These are phyloP conservation scores for Fusarium citri DNA, from an alignment of 2,329 filamentous ascomycete genomes.

Conservation along the genomic window DNA sequence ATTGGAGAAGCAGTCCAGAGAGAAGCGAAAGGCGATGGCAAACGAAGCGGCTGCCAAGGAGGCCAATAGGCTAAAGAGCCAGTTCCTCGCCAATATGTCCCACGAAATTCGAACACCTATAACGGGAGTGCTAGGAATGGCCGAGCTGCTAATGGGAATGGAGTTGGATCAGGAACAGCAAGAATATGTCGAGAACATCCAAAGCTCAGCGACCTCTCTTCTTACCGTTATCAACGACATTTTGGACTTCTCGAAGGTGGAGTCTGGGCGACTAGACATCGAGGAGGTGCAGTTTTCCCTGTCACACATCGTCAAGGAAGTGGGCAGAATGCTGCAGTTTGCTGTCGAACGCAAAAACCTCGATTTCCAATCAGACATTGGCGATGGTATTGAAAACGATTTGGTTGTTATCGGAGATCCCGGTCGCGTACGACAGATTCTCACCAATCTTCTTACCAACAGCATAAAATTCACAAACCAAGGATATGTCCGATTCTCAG, in stretches of 20 bases:
- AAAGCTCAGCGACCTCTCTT: constrained; percentile 82
- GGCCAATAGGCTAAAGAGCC: constrained; percentile 82
- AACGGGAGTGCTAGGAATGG: constrained; percentile 84
- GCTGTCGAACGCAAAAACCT: constrained; percentile 84
- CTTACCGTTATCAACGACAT: constrained; percentile 93
- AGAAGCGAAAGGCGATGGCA: constrained; percentile 76
- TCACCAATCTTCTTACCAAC: constrained; percentile 82
- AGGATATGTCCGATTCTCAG: constrained; percentile 74
- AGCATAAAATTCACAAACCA: constrained; percentile 80
- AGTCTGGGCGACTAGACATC: constrained; percentile 80
- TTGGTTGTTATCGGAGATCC: constrained; percentile 89
- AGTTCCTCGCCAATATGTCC: constrained; percentile 85
- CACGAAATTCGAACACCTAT: constrained; percentile 84
- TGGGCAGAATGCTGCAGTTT: constrained; percentile 88
- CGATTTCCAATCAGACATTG: constrained; percentile 74
- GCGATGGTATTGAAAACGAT: constrained; percentile 71
- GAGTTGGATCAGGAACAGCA: constrained; percentile 75
- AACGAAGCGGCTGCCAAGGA: constrained; percentile 84
- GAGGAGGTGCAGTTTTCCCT: constrained; percentile 85
- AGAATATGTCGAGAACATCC: constrained; percentile 82
- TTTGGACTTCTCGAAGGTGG: constrained; percentile 88
- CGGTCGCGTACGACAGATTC: constrained; percentile 83
- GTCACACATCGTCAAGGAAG: constrained; percentile 78
- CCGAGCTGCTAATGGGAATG: constrained; percentile 77
- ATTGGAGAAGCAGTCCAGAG: constrained; percentile 71